Percentiles rank a stretch among this genome's conserved stretches.
Evolutionary conservation across 352 stramenopile species (phyloP).

Genomic region (Phytophthora melonis): DNA sequence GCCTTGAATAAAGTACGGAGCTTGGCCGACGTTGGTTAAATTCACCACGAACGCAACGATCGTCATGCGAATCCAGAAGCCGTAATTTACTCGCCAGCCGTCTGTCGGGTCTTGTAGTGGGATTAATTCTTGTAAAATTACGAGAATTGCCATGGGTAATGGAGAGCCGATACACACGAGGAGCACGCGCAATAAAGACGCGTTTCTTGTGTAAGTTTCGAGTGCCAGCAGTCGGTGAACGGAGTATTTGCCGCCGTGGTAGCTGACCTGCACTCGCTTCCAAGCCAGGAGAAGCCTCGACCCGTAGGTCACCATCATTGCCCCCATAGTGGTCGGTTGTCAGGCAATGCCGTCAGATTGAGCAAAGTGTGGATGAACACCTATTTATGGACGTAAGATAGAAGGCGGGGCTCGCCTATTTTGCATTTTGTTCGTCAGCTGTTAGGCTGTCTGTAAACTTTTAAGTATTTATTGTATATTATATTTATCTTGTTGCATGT

Average conservation of each 20-base stretch:
- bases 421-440: too few relatives aligned
- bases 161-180: conserved; percentile 9
- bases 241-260: conserved; percentile 15
- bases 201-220: conserved; percentile 8
- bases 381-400: not conserved
- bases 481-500: too few relatives aligned
- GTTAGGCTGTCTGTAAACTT: too few relatives aligned
- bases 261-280: conserved; percentile 11
- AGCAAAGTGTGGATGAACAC: not conserved
- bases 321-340: not conserved
- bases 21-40: conserved; percentile 4
- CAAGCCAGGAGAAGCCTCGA: not conserved
- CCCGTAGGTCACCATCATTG: not conserved
- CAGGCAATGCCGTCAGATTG: not conserved
- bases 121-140: conserved; percentile 10
- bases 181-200: not conserved
- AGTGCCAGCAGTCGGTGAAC: conserved; percentile 14
- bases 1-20: not conserved
- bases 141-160: conserved; percentile 6
- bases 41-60: conserved; percentile 1
- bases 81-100: conserved; percentile 21
- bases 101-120: conserved; percentile 19
- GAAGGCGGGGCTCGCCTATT: too few relatives aligned
- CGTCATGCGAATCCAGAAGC: conserved; percentile 18
- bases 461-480: too few relatives aligned